phyloP scores from a whole-genome alignment of 1,139 yeast species.

The Saccharomycopsis phalli region DNA sequence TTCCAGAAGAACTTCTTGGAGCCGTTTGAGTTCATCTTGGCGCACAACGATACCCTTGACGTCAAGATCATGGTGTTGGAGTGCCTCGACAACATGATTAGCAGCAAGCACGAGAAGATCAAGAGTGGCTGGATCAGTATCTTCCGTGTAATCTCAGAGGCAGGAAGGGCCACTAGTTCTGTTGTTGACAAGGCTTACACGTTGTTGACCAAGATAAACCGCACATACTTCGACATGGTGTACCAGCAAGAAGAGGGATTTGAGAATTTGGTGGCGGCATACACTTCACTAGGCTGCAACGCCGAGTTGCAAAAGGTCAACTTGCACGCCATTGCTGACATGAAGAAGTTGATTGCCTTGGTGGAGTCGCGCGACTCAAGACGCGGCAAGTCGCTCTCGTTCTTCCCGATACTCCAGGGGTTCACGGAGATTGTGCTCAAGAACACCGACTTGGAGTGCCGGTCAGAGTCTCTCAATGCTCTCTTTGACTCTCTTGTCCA shows the following conservation, averaged over 20 bases:
- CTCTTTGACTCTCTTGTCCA: conserved; percentile 75
- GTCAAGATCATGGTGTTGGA: conserved; percentile 88
- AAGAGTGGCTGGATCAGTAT: conserved; percentile 95
- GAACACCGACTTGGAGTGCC: conserved; percentile 88
- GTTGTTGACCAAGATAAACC: conserved; percentile 54
- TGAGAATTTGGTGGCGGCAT: conserved; percentile 54
- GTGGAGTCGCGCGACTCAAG: conserved; percentile 35
- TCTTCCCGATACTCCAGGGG: conserved; percentile 71
- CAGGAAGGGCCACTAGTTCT: conserved; percentile 38
- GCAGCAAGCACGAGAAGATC: conserved; percentile 64
- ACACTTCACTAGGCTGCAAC: conserved; percentile 78
- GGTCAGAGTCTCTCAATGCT: conserved; percentile 77
- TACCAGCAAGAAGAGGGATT: conserved; percentile 70
- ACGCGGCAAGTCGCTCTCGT: conserved; percentile 32
- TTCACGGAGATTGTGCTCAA: conserved; percentile 87
- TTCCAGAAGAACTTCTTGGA: conserved; percentile 90
- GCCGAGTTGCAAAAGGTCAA: conserved; percentile 74
- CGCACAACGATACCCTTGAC: conserved; percentile 55
- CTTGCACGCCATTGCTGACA: conserved; percentile 70
- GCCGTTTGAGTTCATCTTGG: conserved; percentile 79
- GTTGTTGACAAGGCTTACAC: conserved; percentile 58
- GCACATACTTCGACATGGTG: conserved; percentile 54
- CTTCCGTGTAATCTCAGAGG: conserved; percentile 38
- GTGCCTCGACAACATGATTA: conserved; percentile 78
- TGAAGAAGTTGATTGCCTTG: conserved; percentile 53